Evolutionary conservation across 2,329 filamentous ascomycete species (phyloP), one percentile per base, ranked within the genome.

Genomic region (Lecanoromycetidae sp.): DNA sequence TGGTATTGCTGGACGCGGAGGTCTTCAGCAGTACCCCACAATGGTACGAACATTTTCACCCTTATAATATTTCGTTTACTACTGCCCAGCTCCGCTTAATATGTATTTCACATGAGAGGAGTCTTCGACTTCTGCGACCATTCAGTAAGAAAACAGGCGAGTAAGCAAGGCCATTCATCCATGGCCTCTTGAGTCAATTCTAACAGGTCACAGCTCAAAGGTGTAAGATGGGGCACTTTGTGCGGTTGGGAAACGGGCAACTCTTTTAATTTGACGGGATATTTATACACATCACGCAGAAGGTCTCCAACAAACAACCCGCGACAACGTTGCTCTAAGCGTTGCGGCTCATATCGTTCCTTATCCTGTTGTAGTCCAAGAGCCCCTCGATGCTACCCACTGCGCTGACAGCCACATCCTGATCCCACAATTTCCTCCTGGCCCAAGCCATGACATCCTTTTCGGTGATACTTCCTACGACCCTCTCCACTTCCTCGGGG

Each of bases 371-470:
- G 72, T 91, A 93, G 67, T 90, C 79, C 53, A 84, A 75, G 49
- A 82, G 67, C 48, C 80, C 90, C 77, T 96, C 91, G 62, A 96
- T 87, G 71, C 79, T 82, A 57, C 91, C 91, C 56, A 96, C 85
- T 27, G 90, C 91, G 64, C 82, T 88, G 66, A 98, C 77, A 61
- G 91, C 91, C 60, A 98, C 74, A 66, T 98, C 91, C 70, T 90
- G 84, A 71, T 98, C 91, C 91, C 91, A 98, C 52, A 98, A 73
- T 73, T 91, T 94, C 69, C 80, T 80, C 75, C 85, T 83, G 61
- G 90, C 90, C 65, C 96, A 98, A 61, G 84, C 80, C 85, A 95
- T 95, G 56, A 98, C 86, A 61, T 96, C 87, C 76, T 93, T 93
- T 70, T 88, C 87, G 56, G 87, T 87, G 63, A 98, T 90, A 59